Percentiles rank a stretch among this genome's conserved stretches.
Conservation (phyloP, 2,329 filamentous ascomycete species). For the Ceratocystis albifundus region DNA sequence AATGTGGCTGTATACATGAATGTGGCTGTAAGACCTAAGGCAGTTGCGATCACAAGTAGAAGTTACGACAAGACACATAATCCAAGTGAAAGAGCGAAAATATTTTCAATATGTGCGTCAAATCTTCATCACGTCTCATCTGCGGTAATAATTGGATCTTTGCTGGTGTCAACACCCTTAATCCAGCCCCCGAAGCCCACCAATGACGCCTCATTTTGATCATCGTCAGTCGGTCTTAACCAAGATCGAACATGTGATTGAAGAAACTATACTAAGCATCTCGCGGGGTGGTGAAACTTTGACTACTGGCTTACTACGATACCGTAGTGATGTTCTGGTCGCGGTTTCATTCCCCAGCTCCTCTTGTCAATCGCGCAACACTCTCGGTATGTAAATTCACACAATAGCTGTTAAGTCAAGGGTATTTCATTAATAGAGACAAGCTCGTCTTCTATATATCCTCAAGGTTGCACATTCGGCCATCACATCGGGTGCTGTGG, state of each 20-base stretch:
- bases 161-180: neutral
- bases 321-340: neutral
- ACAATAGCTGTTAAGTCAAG: neutral
- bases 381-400: neutral
- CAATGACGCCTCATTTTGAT: neutral
- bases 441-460: constrained; percentile 47
- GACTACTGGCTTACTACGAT: neutral
- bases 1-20: constrained; percentile 13
- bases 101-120: neutral
- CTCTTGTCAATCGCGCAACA: neutral
- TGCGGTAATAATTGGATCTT: neutral
- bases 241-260: neutral
- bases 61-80: neutral
- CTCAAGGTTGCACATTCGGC: constrained; percentile 50
- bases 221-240: neutral
- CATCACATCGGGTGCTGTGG: constrained; percentile 40
- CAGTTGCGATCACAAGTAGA: neutral
- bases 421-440: neutral
- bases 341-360: constrained; percentile 1
- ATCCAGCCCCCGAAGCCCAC: neutral
- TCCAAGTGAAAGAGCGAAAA: neutral
- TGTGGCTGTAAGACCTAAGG: constrained; percentile 11
- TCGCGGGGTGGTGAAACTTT: neutral
- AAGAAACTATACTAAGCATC: neutral
- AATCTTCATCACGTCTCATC: too few relatives aligned